Evolutionary conservation across 2,329 filamentous ascomycete genomes (phyloP).

Genomic region (Pyricularia sp.): DNA sequence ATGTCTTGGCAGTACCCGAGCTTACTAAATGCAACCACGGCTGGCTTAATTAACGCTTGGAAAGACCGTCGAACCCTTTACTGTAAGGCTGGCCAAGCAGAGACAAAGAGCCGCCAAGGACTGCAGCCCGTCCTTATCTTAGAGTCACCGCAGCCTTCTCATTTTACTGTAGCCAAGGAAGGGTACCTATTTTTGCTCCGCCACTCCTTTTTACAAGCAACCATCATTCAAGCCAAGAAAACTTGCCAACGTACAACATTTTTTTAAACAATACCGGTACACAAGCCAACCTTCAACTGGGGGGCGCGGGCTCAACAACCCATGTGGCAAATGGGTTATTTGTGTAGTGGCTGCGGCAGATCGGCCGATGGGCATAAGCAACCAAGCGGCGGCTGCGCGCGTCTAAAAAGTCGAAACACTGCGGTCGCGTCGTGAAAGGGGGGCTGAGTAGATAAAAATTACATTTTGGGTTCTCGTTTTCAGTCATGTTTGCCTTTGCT

Average conservation of each 20-base stretch:
- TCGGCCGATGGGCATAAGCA: background rate
- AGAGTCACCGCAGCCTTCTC: background rate
- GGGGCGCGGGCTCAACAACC: background rate
- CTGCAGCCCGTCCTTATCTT: background rate
- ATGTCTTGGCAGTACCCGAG: background rate
- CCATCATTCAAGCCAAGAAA: background rate
- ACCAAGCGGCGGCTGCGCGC: background rate
- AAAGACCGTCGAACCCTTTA: background rate
- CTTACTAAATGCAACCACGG: background rate
- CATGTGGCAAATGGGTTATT: background rate
- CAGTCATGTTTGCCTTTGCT: background rate
- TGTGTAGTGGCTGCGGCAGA: background rate
- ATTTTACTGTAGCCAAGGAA: background rate
- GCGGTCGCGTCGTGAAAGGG: background rate
- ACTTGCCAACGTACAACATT: background rate
- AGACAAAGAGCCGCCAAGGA: background rate
- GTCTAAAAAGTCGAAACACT: background rate
- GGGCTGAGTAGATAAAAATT: background rate
- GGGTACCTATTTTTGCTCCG: background rate
- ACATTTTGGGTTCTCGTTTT: background rate
- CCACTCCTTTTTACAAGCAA: background rate
- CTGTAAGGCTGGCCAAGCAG: background rate
- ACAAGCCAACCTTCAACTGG: background rate
- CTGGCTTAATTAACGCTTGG: background rate
- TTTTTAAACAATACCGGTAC: background rate